Evolutionary conservation across 768 basidiomycete species (phyloP).

Genomic region (Leucocoprinus birnbaumii): DNA sequence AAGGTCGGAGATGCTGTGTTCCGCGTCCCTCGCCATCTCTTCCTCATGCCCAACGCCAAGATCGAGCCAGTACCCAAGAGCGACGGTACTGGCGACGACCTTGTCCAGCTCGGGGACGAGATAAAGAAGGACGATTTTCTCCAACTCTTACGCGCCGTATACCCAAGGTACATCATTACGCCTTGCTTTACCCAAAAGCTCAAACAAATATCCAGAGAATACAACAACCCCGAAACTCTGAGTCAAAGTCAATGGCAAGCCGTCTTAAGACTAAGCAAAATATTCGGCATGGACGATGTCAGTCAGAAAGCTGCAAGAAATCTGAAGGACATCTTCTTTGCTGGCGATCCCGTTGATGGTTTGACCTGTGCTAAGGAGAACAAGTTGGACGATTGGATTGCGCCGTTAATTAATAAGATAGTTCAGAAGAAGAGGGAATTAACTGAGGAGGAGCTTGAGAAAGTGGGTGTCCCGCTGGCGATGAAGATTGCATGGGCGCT

Average conservation of each 20-base stretch:
- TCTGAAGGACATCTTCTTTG: slow-evolving; percentile 7
- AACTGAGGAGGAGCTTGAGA: background rate
- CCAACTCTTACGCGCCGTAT: slow-evolving; percentile 5
- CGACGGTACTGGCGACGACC: slow-evolving; percentile 6
- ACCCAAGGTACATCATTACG: slow-evolving; percentile 3
- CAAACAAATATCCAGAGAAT: background rate
- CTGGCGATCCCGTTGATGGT: slow-evolving; percentile 4
- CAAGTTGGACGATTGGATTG: slow-evolving; percentile 5
- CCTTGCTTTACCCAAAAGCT: background rate
- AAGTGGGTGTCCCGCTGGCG: background rate
- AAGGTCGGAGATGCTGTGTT: slow-evolving; percentile 11
- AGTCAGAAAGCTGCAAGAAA: slow-evolving; percentile 3
- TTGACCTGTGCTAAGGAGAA: slow-evolving; percentile 5
- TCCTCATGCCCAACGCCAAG: slow-evolving; percentile 7
- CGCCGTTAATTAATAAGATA: slow-evolving; percentile 3
- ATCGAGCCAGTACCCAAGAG: slow-evolving; percentile 5
- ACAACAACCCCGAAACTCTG: slow-evolving; percentile 2
- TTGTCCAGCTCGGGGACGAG: slow-evolving; percentile 3
- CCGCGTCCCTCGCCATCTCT: slow-evolving; percentile 8
- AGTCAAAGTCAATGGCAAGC: background rate
- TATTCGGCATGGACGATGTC: background rate
- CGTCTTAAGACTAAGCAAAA: slow-evolving; percentile 5
- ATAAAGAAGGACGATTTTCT: slow-evolving; percentile 10
- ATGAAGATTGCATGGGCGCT: slow-evolving; percentile 9
- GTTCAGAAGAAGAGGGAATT: background rate